Conservation (phyloP, 805 yeast species). For the Cyberlindnera euphorbiiphila region DNA sequence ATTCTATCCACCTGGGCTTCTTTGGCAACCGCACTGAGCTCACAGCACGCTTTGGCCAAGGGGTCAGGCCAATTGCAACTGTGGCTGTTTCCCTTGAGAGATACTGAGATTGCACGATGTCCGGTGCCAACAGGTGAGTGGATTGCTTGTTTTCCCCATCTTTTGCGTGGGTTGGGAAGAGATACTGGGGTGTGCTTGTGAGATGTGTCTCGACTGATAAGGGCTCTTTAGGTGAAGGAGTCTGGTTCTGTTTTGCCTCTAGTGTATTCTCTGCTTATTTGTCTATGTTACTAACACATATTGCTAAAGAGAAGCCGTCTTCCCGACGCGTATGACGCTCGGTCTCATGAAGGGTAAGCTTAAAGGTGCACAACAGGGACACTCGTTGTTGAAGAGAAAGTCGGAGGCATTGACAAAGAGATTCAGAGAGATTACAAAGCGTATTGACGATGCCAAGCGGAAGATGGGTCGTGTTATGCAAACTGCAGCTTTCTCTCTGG, state of each 20-base stretch:
- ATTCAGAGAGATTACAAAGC: slow-evolving; percentile 89
- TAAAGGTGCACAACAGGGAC: slow-evolving; percentile 97
- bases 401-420: slow-evolving; percentile 96
- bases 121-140: slow-evolving; percentile 25
- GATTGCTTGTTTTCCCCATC: too few species aligned
- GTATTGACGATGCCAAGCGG: slow-evolving; percentile 82
- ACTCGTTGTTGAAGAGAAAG: slow-evolving; percentile 86
- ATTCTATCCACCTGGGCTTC: too few species aligned
- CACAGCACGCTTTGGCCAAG: too few species aligned
- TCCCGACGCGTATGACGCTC: slow-evolving; percentile 97
- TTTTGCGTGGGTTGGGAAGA: not conserved
- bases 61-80: not conserved
- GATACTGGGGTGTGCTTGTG: too few species aligned
- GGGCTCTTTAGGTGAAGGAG: too few species aligned
- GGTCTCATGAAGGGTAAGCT: slow-evolving; percentile 92
- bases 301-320: slow-evolving; percentile 77
- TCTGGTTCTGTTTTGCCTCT: too few species aligned
- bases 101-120: slow-evolving; percentile 18
- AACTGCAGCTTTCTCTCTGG: slow-evolving; percentile 94
- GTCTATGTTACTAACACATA: too few species aligned
- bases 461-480: slow-evolving; percentile 99
- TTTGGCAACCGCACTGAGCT: too few species aligned
- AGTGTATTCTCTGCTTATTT: too few species aligned
- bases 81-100: too few species aligned
- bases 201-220: slow-evolving; percentile 3